Conservation (phyloP, 345 rosid genomes). For the Ceriops tagal region DNA sequence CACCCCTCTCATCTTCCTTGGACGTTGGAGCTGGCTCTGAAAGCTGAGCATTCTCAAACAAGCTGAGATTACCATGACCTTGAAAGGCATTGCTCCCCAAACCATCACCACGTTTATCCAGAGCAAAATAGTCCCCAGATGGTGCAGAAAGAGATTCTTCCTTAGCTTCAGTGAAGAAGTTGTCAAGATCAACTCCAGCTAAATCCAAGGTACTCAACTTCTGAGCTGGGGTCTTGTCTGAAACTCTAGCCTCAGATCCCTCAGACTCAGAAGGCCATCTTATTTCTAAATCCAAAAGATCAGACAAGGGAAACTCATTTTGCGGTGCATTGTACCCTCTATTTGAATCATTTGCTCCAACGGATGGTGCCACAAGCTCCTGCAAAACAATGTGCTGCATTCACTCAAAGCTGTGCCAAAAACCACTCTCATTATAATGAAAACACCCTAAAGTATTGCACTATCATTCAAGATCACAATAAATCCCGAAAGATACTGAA, state of each 20-base stretch:
- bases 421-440: neutral
- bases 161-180: slow-evolving; percentile 40
- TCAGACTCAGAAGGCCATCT: slow-evolving; percentile 51
- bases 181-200: slow-evolving; percentile 50
- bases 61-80: slow-evolving; percentile 25
- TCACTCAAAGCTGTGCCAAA: neutral
- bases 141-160: slow-evolving; percentile 18
- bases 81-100: slow-evolving; percentile 29
- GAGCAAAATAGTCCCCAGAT: slow-evolving; percentile 24
- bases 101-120: slow-evolving; percentile 22
- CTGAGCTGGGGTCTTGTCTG: slow-evolving; percentile 17
- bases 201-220: slow-evolving; percentile 35
- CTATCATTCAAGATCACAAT: neutral
- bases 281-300: slow-evolving; percentile 67
- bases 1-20: slow-evolving; percentile 22
- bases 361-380: slow-evolving; percentile 56
- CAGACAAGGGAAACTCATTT: slow-evolving; percentile 45
- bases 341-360: slow-evolving; percentile 35
- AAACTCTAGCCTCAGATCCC: slow-evolving; percentile 22
- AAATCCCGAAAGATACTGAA: no score
- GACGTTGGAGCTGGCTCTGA: slow-evolving; percentile 24
- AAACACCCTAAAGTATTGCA: neutral
- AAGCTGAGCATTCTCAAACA: slow-evolving; percentile 43
- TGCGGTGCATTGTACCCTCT: slow-evolving; percentile 32
- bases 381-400: slow-evolving; percentile 29